Evolutionary conservation across 2,329 filamentous ascomycete genomes (phyloP), one percentile per base, ranked within the genome.

Genomic region (Blastomyces silverae): DNA sequence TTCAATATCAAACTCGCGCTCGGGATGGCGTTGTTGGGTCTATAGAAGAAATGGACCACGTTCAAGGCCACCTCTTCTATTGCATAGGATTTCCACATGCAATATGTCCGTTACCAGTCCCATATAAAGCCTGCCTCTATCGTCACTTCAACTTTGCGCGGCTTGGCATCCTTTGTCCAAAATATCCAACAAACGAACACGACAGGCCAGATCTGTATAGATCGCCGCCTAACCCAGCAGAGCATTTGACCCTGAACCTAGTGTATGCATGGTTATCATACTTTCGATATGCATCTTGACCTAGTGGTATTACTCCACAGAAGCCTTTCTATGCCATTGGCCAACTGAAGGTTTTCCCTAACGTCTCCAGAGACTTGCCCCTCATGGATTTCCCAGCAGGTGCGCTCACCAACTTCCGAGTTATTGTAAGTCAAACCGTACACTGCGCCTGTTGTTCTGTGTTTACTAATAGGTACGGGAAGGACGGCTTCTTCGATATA

Each of bases 321-420:
- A 61, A 48, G 37, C 22, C 10, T 31, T 50, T 50, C 37, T 28
- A 48, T 61, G 25, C 42, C 37, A 17, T 15, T n/a, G 25, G n/a
- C 46, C 62, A 57, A 39, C 48, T 46, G 52, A 25, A 17, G 15
- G 25, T 25, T n/a, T 2, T 37, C 5, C 15, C 57, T 2, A 28
- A 17, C 34, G 8, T 42, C n/a, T 42, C 46, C 17, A 8, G 48
- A 50, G 34, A 42, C 25, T 17, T 17, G 50, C 70, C 67, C 74
- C 76, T 65, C 67, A 79, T 79, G 77, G 77, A 79, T 69, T 79
- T 79, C 71, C 77, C 77, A 66, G 75, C 74, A 67, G 73, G 72
- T 66, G 75, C 75, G 65, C 74, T 74, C 68, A 79, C 77, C 56
- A 79, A 79, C 67, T 71, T 79, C 68, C 74, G 73, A 70, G 70